Conservation (phyloP, 352 stramenopile species). For the Phytophthora aleatoria region DNA sequence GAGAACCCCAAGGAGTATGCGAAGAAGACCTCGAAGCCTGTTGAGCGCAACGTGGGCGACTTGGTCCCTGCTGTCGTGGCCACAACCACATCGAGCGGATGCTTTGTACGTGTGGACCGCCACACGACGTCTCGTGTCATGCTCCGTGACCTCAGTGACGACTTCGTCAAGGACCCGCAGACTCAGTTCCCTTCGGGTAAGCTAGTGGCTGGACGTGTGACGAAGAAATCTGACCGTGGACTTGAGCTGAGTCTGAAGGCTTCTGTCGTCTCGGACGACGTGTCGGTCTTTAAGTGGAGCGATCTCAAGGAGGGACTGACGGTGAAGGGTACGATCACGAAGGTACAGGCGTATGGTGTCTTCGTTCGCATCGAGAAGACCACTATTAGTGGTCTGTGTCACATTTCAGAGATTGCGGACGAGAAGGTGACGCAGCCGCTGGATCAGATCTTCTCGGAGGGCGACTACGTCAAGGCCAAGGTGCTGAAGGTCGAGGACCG, state of each 20-base stretch:
- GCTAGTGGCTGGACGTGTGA: conserved; percentile 95
- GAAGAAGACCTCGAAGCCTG: conserved; percentile 37
- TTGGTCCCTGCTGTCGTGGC: conserved; percentile 92
- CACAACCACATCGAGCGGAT: conserved; percentile 91
- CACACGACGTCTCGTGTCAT: conserved; percentile 90
- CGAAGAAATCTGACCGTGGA: conserved; percentile 77
- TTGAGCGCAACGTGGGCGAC: conserved; percentile 67
- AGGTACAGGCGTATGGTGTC: conserved; percentile 95
- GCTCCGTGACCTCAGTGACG: conserved; percentile 95
- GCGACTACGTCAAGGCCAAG: conserved; percentile 97
- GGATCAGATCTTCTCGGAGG: conserved; percentile 92
- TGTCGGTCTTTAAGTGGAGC: conserved; percentile 84
- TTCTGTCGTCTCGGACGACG: conserved; percentile 91
- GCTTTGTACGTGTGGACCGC: conserved; percentile 93
- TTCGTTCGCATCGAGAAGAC: conserved; percentile 97
- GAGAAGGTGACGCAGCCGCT: conserved; percentile 93
- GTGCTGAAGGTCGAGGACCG: conserved; percentile 94
- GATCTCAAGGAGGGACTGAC: conserved; percentile 91
- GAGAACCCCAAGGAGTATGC: conserved; percentile 59
- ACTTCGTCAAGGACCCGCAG: conserved; percentile 93
- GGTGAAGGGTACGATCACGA: conserved; percentile 95
- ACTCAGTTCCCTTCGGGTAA: conserved; percentile 91
- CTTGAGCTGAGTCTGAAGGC: conserved; percentile 95
- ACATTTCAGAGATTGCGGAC: conserved; percentile 96
- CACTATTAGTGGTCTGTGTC: conserved; percentile 94